Evolutionary conservation across 1,139 yeast genomes (phyloP), one percentile per base, ranked within the genome.

Genomic region (Geotrichum aggregatum): DNA sequence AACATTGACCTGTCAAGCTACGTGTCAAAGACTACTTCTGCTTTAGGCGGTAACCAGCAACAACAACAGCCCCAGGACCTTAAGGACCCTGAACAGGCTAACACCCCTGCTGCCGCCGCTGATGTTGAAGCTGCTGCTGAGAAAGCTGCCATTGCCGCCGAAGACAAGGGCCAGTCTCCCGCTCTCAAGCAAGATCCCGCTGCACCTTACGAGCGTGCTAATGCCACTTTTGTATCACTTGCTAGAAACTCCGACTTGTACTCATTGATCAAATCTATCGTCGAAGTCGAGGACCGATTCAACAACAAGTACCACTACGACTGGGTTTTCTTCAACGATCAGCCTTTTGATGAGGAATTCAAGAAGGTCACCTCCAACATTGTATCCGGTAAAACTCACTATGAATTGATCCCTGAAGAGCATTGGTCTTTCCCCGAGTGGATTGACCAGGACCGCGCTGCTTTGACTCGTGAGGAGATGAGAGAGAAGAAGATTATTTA

Each of bases 371-470:
- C 81, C 6, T 47, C 72, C 1, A 69, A 72, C 33, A 62, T 77
- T 39, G 79, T 82, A 5, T 76, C 84, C 44, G 95, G 95, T 7
- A 74, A 69, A 18, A 77, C 82, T 39, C 74, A 76, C 57, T 87
- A 83, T 64, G 95, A 87, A 4, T 60, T 70, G 22, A 81, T 87
- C 47, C 88, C 89, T 1, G 56, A 67, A 48, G 86, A 81, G 60
- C 87, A 82, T 67, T 86, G 95, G 95, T 76, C 85, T 1, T 83
- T 81, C 62, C 95, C 95, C 1, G 81, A 76, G 5, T 80, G 77
- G 75, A 77, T 86, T 52, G 89, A 86, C 66, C 74, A 72, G 61
- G 72, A 74, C 4, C 77, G 76, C 63, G 92, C 94, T 0, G 80
- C 77, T 1, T 66, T 71, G 44, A 70, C 77, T 3, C 73, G 92